These are phyloP conservation scores for Agarophyton chilense DNA, from an alignment of 23 red algal genomes.

Conservation along the genomic window DNA sequence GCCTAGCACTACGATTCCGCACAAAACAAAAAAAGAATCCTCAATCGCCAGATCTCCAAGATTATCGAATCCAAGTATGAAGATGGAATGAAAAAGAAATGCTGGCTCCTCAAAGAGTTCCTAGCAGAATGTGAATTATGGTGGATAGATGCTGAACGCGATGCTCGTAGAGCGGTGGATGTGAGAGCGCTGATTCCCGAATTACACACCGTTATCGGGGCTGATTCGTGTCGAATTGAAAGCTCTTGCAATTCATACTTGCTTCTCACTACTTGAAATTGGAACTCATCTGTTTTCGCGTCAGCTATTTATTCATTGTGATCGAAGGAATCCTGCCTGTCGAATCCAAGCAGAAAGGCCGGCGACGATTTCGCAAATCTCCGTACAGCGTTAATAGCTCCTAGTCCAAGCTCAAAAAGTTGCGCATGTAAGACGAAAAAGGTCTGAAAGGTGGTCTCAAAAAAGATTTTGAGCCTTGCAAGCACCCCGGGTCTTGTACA, in stretches of 20 bases:
- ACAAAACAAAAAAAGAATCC: conserved; percentile 50
- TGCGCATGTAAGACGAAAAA: conserved; percentile 24
- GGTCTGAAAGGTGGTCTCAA: conserved; percentile 25
- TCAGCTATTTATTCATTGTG: conserved; percentile 1
- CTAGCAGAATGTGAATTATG: conserved; percentile 1
- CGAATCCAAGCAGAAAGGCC: not conserved
- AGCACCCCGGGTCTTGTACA: conserved; percentile 74
- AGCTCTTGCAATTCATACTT: conserved; percentile 10
- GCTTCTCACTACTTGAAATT: not conserved
- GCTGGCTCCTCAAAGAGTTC: conserved; percentile 23
- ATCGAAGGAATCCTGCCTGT: not conserved
- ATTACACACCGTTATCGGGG: conserved; percentile 24
- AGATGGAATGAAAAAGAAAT: conserved; percentile 8
- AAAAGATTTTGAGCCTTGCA: conserved; percentile 71
- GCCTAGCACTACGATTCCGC: conserved; percentile 11
- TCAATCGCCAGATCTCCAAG: not conserved
- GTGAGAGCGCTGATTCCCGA: conserved; percentile 22
- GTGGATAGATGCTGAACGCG: not conserved
- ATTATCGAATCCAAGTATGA: conserved; percentile 40
- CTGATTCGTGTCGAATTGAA: conserved; percentile 51
- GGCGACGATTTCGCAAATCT: not conserved
- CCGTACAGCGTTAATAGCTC: not conserved
- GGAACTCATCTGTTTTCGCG: conserved; percentile 21
- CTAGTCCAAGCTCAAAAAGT: conserved; percentile 11
- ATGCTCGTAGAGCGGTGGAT: not conserved